A percentile compares a stretch with the other conserved stretches of the same genome.
phyloP scores from a whole-genome alignment of 345 rosid species.

The Theobroma cacao region DNA sequence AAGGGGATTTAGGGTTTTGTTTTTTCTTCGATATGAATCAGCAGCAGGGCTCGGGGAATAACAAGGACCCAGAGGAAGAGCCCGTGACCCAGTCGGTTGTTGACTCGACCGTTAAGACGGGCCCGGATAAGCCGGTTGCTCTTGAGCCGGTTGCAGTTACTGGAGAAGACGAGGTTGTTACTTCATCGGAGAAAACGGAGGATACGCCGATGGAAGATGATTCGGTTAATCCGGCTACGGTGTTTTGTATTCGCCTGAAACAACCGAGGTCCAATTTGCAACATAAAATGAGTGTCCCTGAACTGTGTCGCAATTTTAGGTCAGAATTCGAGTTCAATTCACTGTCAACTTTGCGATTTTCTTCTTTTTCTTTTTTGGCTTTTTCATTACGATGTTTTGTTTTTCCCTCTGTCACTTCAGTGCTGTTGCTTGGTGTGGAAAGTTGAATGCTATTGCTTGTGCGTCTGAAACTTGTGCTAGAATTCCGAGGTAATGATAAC shows the following conservation, averaged over 20 bases:
- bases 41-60: slow-evolving; percentile 25
- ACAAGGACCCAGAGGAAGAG: slow-evolving; percentile 33
- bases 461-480: slow-evolving; percentile 99
- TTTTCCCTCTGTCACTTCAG: slow-evolving; percentile 34
- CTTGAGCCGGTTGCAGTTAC: slow-evolving; percentile 12
- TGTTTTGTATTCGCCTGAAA: slow-evolving; percentile 79
- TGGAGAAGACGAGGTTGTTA: slow-evolving; percentile 29
- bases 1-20: slow-evolving; percentile 42
- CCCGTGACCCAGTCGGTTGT: slow-evolving; percentile 28
- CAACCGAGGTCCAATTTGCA: slow-evolving; percentile 82
- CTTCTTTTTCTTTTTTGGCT: not conserved
- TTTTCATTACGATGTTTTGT: not conserved
- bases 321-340: slow-evolving; percentile 15
- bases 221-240: slow-evolving; percentile 71
- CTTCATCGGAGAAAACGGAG: slow-evolving; percentile 36
- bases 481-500: slow-evolving; percentile 71
- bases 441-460: slow-evolving; percentile 97
- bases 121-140: slow-evolving; percentile 11
- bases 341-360: not conserved
- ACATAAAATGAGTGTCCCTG: slow-evolving; percentile 92
- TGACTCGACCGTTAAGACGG: not conserved
- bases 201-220: slow-evolving; percentile 86
- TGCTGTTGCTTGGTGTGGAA: slow-evolving; percentile 99
- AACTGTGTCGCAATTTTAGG: slow-evolving; percentile 91
- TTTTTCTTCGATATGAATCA: slow-evolving; percentile 51